Conservation (phyloP, 441 rosid genomes). For the Adansonia rubrostipa region DNA sequence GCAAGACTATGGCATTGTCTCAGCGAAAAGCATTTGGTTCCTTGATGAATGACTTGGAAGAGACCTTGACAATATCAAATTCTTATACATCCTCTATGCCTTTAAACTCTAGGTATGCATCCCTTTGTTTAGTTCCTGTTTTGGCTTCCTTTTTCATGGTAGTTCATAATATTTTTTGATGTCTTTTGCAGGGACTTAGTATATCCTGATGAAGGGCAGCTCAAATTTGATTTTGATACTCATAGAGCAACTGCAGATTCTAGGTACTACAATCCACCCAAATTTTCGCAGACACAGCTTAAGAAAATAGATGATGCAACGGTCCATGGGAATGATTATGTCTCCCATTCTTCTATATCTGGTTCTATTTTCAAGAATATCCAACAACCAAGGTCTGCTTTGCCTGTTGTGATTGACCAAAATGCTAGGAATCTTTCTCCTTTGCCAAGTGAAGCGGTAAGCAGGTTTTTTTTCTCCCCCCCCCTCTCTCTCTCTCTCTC, state of each 20-base stretch:
- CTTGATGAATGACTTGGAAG: conserved; percentile 25
- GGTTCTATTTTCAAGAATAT: conserved; percentile 35
- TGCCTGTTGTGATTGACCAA: conserved; percentile 27
- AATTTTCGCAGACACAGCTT: conserved; percentile 29
- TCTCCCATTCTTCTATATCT: conserved; percentile 25
- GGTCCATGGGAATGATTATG: conserved; percentile 27
- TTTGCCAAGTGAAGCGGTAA: conserved; percentile 44
- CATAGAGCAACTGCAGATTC: conserved; percentile 32
- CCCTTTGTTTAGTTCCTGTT: conserved; percentile 16
- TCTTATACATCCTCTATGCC: conserved; percentile 31
- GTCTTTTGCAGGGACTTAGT: conserved; percentile 40
- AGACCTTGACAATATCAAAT: conserved; percentile 28
- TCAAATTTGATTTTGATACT: conserved; percentile 29
- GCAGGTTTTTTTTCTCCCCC: background rate
- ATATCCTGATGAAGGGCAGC: conserved; percentile 30
- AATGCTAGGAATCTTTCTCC: conserved; percentile 35
- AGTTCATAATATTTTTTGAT: conserved; percentile 18
- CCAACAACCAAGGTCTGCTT: conserved; percentile 30
- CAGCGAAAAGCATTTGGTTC: conserved; percentile 31
- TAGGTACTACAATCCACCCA: conserved; percentile 28
- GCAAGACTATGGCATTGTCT: conserved; percentile 25
- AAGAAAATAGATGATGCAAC: conserved; percentile 31
- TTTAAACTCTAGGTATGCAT: conserved; percentile 39
- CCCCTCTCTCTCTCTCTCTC: no score
- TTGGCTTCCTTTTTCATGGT: conserved; percentile 16